Percentiles rank a stretch among this genome's conserved stretches.
Evolutionary conservation across 2,329 filamentous ascomycete species (phyloP).

Genomic region (Verticillium albo-atrum): DNA sequence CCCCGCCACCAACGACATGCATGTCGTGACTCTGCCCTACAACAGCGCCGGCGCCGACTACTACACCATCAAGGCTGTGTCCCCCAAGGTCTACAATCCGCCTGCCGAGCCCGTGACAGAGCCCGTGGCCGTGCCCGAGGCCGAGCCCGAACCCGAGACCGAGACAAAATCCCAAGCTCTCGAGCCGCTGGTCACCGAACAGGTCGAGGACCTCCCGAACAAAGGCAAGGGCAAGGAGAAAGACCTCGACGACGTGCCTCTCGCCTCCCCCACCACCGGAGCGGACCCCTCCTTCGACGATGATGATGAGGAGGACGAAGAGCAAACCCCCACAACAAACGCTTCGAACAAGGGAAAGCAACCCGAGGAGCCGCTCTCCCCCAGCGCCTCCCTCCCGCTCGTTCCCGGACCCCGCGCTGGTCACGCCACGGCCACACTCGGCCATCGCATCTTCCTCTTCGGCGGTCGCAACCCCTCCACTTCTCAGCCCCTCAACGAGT

Average conservation of each 20-base stretch:
- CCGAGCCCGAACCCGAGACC: conserved; percentile 4
- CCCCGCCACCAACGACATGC: conserved; percentile 69
- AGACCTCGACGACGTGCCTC: conserved; percentile 36
- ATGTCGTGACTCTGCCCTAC: conserved; percentile 58
- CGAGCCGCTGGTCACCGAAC: conserved; percentile 14
- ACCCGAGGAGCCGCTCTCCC: conserved; percentile 17
- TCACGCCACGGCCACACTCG: conserved; percentile 64
- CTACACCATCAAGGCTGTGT: conserved; percentile 47
- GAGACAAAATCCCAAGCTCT: background rate
- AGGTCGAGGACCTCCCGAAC: conserved; percentile 11
- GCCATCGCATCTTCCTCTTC: conserved; percentile 72
- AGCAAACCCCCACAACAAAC: background rate
- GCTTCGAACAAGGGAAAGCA: conserved; percentile 34
- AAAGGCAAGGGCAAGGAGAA: conserved; percentile 23
- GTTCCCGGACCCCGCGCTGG: conserved; percentile 68
- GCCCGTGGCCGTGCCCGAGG: conserved; percentile 4
- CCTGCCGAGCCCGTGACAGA: conserved; percentile 13
- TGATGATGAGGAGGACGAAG: conserved; percentile 12
- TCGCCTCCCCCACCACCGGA: conserved; percentile 24
- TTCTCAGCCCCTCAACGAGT: conserved; percentile 62
- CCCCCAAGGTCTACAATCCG: conserved; percentile 20
- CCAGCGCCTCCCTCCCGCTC: conserved; percentile 24
- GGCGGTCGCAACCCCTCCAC: conserved; percentile 67
- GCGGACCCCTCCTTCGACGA: conserved; percentile 10
- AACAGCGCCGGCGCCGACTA: conserved; percentile 56